Percentiles rank a stretch among this genome's conserved stretches.
These are phyloP conservation scores for Nicotiana obtusifolia DNA, from an alignment of 257 asterid genomes.

Conservation along the genomic window DNA sequence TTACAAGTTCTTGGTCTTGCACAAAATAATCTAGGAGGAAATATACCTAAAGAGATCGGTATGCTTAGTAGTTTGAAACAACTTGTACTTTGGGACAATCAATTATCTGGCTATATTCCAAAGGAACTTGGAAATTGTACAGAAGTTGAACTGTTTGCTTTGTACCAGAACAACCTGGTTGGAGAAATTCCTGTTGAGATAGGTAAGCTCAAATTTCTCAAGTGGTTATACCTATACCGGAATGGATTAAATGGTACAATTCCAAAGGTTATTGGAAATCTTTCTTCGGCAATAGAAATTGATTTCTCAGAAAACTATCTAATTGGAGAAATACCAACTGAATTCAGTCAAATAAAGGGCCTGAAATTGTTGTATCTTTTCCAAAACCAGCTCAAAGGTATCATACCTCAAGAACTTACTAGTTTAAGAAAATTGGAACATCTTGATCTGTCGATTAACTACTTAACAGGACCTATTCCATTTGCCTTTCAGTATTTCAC, in stretches of 20 bases:
- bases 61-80: not conserved
- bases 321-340: slow-evolving; percentile 64
- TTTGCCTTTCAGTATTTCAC: slow-evolving; percentile 62
- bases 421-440: slow-evolving; percentile 49
- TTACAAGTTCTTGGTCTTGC: slow-evolving; percentile 67
- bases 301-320: slow-evolving; percentile 79
- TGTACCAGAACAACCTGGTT: slow-evolving; percentile 7
- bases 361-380: slow-evolving; percentile 55
- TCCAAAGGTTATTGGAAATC: slow-evolving; percentile 75
- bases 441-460: slow-evolving; percentile 74
- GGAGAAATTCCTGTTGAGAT: slow-evolving; percentile 19
- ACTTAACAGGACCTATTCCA: slow-evolving; percentile 77
- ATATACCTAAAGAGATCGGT: slow-evolving; percentile 14
- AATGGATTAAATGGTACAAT: slow-evolving; percentile 70
- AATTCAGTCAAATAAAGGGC: slow-evolving; percentile 42
- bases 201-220: slow-evolving; percentile 6
- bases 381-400: slow-evolving; percentile 60
- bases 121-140: slow-evolving; percentile 16
- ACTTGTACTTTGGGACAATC: slow-evolving; percentile 14
- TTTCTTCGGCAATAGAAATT: slow-evolving; percentile 46
- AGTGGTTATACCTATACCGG: slow-evolving; percentile 50
- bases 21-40: slow-evolving; percentile 44
- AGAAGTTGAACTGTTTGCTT: not conserved
- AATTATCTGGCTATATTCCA: slow-evolving; percentile 9
- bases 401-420: slow-evolving; percentile 64